Evolutionary conservation across 1,139 yeast genomes (phyloP), one percentile per base, ranked within the genome.

Genomic region (Saccharomyces pastorianus): DNA sequence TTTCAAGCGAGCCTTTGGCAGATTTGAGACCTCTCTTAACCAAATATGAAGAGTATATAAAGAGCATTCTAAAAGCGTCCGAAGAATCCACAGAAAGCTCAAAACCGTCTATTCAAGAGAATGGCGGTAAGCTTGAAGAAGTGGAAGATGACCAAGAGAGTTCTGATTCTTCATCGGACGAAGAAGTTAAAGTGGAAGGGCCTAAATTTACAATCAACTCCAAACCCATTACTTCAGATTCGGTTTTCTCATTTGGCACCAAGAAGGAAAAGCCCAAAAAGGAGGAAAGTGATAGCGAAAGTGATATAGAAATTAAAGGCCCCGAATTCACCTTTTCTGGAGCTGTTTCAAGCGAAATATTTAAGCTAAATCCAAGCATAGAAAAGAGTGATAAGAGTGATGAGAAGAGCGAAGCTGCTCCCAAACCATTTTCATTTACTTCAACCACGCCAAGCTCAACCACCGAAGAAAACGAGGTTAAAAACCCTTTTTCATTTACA

Each of bases 241-340:
- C 86, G 1, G 84, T 83, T 1, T 86, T 88, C 64, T 71, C 83
- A 9, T 82, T 78, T 59, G 79, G 78, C 55, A 74, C 76, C 8
- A 76, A 80, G 25, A 81, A 76, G 55, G 74, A 76, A 28, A 70
- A 61, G 31, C 66, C 71, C 46, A 71, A 72, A 51, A 74, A 72
- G 54, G 68, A 75, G 2, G 82, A 76, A 49, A 72, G 78, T 14
- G 81, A 79, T 46, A 76, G 80, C 7, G 83, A 81, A 29, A 77
- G 80, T 52, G 85, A 82, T 52, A 68, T 81, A 17, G 78, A 68
- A 56, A 62, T 83, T 26, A 78, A 83, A 60, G 91, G 90, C 3
- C 91, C 91, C 20, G 71, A 79, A 13, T 85, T 85, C 64, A 76
- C 77, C 4, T 78, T 83, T 59, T 68, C 73, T 53, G 79, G 80